These are phyloP conservation scores for Myxozyma lipomycoides DNA, from an alignment of 805 yeast genomes.

Conservation along the genomic window DNA sequence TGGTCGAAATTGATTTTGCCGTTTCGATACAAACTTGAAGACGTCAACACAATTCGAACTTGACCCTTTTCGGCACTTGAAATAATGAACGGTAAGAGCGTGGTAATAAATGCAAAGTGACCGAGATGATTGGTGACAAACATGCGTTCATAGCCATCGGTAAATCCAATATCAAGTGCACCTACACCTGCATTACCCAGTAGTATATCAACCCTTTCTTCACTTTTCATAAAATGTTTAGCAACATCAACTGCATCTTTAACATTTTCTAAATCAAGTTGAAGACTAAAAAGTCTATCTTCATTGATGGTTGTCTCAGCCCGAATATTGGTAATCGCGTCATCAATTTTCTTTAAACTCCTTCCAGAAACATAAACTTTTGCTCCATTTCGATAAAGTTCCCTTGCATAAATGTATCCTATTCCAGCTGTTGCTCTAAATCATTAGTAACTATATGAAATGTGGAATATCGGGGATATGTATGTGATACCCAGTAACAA, in stretches of 20 bases:
- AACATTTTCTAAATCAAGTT: constrained; percentile 20
- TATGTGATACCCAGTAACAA: no score
- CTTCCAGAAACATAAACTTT: constrained; percentile 24
- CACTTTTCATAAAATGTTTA: constrained; percentile 40
- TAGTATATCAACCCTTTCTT: constrained; percentile 52
- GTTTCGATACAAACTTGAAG: constrained; percentile 10
- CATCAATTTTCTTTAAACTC: constrained; percentile 12
- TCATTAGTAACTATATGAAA: background rate
- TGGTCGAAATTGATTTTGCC: constrained; percentile 12
- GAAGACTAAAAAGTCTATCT: constrained; percentile 11
- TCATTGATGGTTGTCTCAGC: constrained; percentile 7
- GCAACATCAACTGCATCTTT: constrained; percentile 18
- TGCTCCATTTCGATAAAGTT: constrained; percentile 22
- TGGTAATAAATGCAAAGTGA: constrained; percentile 26
- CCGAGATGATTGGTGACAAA: constrained; percentile 25
- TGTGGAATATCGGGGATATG: no score
- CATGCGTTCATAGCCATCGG: constrained; percentile 25
- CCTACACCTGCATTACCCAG: constrained; percentile 68
- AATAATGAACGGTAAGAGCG: constrained; percentile 19
- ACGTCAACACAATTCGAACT: constrained; percentile 22
- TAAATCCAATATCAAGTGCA: constrained; percentile 10
- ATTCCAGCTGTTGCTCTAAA: constrained; percentile 25
- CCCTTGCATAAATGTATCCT: constrained; percentile 20
- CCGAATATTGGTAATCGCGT: constrained; percentile 21
- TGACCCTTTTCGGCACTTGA: constrained; percentile 12